Evolutionary conservation across 495 filamentous ascomycete species (phyloP).

Genomic region (Aspergillus kassunensis): DNA sequence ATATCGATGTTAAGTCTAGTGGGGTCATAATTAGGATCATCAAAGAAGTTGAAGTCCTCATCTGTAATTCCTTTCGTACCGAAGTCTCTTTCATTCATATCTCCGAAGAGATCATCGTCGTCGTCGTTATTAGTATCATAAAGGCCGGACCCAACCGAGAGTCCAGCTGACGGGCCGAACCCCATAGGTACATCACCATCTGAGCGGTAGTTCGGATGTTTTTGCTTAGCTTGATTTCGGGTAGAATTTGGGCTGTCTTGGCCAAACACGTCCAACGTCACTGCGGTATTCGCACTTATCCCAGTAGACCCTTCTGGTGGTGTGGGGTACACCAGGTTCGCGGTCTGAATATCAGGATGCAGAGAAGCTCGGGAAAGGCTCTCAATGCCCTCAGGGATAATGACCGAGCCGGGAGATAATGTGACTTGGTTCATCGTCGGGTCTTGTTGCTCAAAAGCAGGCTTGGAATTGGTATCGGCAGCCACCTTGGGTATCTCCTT

Average conservation of each 20-base stretch:
- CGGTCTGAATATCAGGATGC: constrained; percentile 46
- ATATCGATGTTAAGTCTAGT: constrained; percentile 16
- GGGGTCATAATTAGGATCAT: constrained; percentile 53
- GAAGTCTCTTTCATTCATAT: constrained; percentile 72
- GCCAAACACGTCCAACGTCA: too few relatives aligned
- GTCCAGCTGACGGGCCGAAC: constrained; percentile 22
- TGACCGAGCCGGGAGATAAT: constrained; percentile 20
- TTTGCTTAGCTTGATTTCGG: constrained; percentile 10
- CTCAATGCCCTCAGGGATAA: constrained; percentile 32
- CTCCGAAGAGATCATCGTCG: constrained; percentile 65
- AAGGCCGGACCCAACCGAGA: constrained; percentile 35
- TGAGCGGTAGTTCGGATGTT: constrained; percentile 10
- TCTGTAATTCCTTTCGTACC: constrained; percentile 80
- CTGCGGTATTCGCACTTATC: constrained; percentile 22
- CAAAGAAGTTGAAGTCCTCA: constrained; percentile 87
- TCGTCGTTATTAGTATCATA: constrained; percentile 50
- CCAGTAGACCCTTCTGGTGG: constrained; percentile 71
- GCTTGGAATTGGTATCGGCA: constrained; percentile 20
- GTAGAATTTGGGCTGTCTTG: constrained; percentile 17
- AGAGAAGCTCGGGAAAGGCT: constrained; percentile 49
- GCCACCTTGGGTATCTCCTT: constrained; percentile 29
- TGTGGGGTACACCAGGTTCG: constrained; percentile 77
- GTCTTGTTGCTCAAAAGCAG: constrained; percentile 37
- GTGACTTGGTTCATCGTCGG: constrained; percentile 26
- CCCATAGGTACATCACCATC: constrained; percentile 22